phyloP scores from a whole-genome alignment of 1,139 yeast species.

The Zygoascus hellenicus region DNA sequence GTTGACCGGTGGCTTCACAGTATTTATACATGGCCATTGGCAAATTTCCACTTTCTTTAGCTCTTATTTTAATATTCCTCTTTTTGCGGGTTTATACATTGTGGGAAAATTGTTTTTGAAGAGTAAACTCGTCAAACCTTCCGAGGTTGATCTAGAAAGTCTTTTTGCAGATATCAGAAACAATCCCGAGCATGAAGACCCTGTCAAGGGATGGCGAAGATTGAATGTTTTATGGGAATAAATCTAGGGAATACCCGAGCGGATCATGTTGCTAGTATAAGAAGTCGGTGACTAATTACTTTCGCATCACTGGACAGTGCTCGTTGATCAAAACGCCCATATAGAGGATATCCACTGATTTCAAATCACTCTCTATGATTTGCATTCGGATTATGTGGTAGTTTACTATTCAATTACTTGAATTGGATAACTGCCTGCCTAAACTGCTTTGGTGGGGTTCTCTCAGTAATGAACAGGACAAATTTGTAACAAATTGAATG shows the following conservation, averaged over 20 bases:
- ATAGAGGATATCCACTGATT: too few relatives aligned
- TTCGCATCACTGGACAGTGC: too few relatives aligned
- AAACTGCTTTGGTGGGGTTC: too few relatives aligned
- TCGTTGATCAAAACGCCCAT: too few relatives aligned
- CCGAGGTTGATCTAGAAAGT: slow-evolving; percentile 66
- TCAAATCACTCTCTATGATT: too few relatives aligned
- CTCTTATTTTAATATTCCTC: slow-evolving; percentile 58
- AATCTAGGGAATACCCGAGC: neutral
- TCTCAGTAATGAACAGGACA: too few relatives aligned
- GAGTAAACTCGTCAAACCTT: slow-evolving; percentile 52
- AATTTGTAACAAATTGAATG: too few relatives aligned
- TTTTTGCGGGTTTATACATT: slow-evolving; percentile 49
- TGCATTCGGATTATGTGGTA: too few relatives aligned
- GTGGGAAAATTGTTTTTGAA: slow-evolving; percentile 54
- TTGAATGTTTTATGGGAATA: slow-evolving; percentile 5
- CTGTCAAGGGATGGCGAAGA: slow-evolving; percentile 2
- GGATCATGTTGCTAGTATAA: too few relatives aligned
- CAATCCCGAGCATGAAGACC: slow-evolving; percentile 9
- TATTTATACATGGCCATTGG: slow-evolving; percentile 59
- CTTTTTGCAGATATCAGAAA: slow-evolving; percentile 10
- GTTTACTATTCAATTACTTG: too few relatives aligned
- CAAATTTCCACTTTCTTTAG: slow-evolving; percentile 58
- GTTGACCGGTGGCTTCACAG: slow-evolving; percentile 60
- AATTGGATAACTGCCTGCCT: too few relatives aligned
- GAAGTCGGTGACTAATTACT: too few relatives aligned